phyloP scores from a whole-genome alignment of 148 eudicot genomes.

The Vaccinium corymbosum region DNA sequence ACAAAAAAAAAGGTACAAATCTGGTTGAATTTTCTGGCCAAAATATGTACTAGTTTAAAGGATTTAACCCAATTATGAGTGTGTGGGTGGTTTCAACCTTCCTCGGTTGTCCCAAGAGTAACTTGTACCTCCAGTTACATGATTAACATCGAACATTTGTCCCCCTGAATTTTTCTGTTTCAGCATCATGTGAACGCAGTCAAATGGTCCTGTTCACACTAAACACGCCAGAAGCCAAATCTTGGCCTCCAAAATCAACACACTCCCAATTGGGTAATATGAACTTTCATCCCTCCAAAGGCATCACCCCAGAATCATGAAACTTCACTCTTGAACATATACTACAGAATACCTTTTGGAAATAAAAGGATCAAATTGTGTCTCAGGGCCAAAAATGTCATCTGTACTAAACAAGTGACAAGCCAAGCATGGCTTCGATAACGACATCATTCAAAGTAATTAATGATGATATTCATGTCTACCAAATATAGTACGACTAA shows the following conservation, averaged over 20 bases:
- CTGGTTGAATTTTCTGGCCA: too few relatives aligned
- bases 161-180: background rate
- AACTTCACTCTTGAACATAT: background rate
- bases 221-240: background rate
- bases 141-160: too few relatives aligned
- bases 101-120: too few relatives aligned
- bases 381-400: background rate
- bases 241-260: background rate
- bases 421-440: background rate
- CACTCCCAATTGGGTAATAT: background rate
- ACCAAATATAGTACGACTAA: background rate
- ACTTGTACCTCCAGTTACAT: too few relatives aligned
- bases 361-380: background rate
- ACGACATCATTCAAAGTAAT: background rate
- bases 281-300: background rate
- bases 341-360: background rate
- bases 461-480: background rate
- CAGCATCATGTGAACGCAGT: background rate
- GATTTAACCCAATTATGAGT: too few relatives aligned
- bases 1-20: too few relatives aligned
- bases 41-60: too few relatives aligned
- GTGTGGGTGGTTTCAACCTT: too few relatives aligned
- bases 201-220: background rate
- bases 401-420: background rate
- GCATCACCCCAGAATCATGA: background rate